These are phyloP conservation scores for Colletotrichum siamense DNA, from an alignment of 2,329 filamentous ascomycete genomes.

Conservation along the genomic window DNA sequence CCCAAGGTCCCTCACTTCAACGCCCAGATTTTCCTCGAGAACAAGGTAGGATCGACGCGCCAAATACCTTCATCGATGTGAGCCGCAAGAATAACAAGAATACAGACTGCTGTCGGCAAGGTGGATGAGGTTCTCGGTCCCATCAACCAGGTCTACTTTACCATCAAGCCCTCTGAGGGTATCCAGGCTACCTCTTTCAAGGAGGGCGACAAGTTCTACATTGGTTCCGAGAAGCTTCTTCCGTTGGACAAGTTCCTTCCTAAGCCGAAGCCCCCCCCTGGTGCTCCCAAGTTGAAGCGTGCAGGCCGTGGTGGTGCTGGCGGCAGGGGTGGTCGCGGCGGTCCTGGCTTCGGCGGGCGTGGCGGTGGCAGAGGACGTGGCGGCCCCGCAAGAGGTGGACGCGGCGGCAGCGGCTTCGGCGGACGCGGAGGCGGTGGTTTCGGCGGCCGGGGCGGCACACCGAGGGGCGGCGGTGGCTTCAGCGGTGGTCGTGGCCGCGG, in stretches of 20 bases:
- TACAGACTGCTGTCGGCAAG: slow-evolving; percentile 85
- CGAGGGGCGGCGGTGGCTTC: slow-evolving; percentile 25
- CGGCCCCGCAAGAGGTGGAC: slow-evolving; percentile 25
- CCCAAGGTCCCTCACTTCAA: slow-evolving; percentile 98
- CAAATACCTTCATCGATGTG: not conserved
- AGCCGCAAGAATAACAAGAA: not conserved
- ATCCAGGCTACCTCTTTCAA: slow-evolving; percentile 97
- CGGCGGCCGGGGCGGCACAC: slow-evolving; percentile 17
- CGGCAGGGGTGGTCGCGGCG: slow-evolving; percentile 48
- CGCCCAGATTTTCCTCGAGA: slow-evolving; percentile 97
- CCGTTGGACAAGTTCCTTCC: slow-evolving; percentile 96
- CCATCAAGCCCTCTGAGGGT: slow-evolving; percentile 94
- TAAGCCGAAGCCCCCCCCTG: slow-evolving; percentile 80
- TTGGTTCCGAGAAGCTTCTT: slow-evolving; percentile 91
- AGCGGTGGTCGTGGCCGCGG: slow-evolving; percentile 17
- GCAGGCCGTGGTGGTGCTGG: slow-evolving; percentile 53
- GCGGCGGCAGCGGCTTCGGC: slow-evolving; percentile 33
- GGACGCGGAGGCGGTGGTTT: slow-evolving; percentile 30
- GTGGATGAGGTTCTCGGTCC: slow-evolving; percentile 98
- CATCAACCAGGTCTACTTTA: slow-evolving; percentile 98
- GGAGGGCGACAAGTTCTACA: slow-evolving; percentile 96
- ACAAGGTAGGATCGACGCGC: slow-evolving; percentile 71
- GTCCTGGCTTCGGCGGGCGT: slow-evolving; percentile 33
- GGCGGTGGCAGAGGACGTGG: slow-evolving; percentile 29
- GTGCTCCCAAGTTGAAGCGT: slow-evolving; percentile 67